phyloP scores from a whole-genome alignment of 176 grass and related monocot genomes.

The Lolium multiflorum region DNA sequence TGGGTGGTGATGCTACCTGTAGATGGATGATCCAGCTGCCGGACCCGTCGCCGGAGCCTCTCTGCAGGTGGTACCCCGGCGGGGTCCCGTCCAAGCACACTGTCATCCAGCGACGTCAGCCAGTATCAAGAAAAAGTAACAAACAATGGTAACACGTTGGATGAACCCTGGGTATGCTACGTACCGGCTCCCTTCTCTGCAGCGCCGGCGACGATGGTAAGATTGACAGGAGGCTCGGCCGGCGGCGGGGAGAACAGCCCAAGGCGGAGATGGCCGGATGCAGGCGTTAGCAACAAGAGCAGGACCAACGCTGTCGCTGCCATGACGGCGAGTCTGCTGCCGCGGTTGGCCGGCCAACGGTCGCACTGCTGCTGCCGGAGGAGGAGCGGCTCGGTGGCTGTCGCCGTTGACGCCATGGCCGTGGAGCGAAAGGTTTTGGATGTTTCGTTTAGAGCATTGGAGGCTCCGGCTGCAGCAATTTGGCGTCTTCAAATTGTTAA shows the following conservation, averaged over 20 bases:
- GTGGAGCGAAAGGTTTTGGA: neutral
- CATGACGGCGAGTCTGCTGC: too few species aligned
- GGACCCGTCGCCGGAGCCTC: neutral
- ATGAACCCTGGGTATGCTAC: neutral
- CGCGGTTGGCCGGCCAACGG: too few species aligned
- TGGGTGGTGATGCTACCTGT: neutral
- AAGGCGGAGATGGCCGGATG: neutral
- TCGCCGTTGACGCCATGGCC: neutral
- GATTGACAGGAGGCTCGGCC: slow-evolving; percentile 33
- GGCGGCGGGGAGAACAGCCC: neutral
- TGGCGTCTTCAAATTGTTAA: too few species aligned
- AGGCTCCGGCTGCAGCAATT: too few species aligned
- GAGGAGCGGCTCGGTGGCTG: neutral
- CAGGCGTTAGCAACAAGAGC: neutral
- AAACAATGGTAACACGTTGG: neutral
- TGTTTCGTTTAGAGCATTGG: too few species aligned
- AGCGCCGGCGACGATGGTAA: slow-evolving; percentile 50
- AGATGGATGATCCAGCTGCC: neutral
- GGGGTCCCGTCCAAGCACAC: slow-evolving; percentile 54
- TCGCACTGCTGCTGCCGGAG: neutral
- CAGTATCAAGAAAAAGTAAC: too few species aligned
- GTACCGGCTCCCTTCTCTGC: slow-evolving; percentile 53
- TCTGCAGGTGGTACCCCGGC: neutral
- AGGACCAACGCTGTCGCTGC: neutral
- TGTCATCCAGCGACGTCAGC: neutral